phyloP scores from a whole-genome alignment of 2,329 filamentous ascomycete species.

The Aspergillus piperis region DNA sequence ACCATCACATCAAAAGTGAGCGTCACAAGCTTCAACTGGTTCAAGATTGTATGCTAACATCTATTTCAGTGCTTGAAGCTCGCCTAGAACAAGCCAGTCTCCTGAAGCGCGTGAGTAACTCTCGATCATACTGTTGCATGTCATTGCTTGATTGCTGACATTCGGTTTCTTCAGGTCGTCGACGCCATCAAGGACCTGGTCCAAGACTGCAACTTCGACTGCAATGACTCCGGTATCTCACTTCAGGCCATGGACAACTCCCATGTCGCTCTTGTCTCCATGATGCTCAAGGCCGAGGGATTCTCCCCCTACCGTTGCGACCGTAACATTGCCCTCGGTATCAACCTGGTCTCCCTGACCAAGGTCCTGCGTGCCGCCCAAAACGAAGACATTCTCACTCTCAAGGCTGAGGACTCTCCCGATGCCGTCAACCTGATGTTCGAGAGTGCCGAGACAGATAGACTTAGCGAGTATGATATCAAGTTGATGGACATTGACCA shows the following conservation, averaged over 20 bases:
- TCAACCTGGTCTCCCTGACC: constrained; percentile 94
- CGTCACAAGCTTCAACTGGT: constrained; percentile 11
- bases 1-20: constrained; percentile 32
- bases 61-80: constrained; percentile 85
- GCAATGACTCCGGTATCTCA: constrained; percentile 98
- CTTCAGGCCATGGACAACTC: constrained; percentile 99
- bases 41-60: constrained; percentile 14
- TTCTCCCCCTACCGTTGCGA: constrained; percentile 97
- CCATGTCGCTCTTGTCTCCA: constrained; percentile 96
- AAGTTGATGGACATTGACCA: constrained; percentile 99
- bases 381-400: constrained; percentile 88
- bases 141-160: constrained; percentile 7
- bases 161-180: constrained; percentile 66
- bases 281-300: constrained; percentile 94
- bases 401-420: constrained; percentile 96
- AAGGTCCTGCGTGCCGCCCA: constrained; percentile 95
- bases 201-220: constrained; percentile 99
- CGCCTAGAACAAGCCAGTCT: constrained; percentile 90
- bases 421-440: constrained; percentile 95
- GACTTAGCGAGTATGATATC: constrained; percentile 97
- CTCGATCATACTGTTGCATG: neutral
- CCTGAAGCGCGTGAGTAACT: constrained; percentile 79
- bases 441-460: constrained; percentile 83
- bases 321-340: constrained; percentile 95
- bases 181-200: constrained; percentile 99